Percentiles rank a stretch among this genome's conserved stretches.
Conservation (phyloP, 2,329 filamentous ascomycete species). For the Colletotrichum orchidophilum region DNA sequence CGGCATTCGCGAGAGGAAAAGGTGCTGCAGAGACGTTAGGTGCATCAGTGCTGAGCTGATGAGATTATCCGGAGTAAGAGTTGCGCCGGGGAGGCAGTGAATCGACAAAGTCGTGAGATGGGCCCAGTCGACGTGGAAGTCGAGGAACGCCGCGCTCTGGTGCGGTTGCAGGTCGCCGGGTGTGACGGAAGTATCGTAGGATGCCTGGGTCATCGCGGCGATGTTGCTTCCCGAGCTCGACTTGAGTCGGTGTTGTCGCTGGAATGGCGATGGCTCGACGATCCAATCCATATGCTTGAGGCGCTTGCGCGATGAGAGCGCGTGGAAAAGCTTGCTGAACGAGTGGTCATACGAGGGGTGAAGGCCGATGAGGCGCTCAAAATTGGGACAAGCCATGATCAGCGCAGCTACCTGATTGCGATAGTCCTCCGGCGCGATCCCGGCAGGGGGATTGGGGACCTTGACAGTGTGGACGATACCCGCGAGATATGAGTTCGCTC, state of each 20-base stretch:
- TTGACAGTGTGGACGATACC: conserved; percentile 66
- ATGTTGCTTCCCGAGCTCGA: conserved; percentile 26
- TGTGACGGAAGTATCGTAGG: conserved; percentile 33
- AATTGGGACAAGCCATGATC: conserved; percentile 72
- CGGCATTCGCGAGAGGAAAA: conserved; percentile 68
- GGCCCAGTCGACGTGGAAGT: conserved; percentile 64
- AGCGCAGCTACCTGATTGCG: conserved; percentile 67
- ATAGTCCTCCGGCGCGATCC: conserved; percentile 58
- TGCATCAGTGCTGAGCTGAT: conserved; percentile 59
- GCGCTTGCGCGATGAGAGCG: conserved; percentile 64
- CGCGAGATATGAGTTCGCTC: conserved; percentile 62
- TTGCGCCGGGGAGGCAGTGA: conserved; percentile 66
- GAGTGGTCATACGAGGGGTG: conserved; percentile 64
- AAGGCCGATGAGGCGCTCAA: conserved; percentile 67
- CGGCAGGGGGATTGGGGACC: conserved; percentile 57
- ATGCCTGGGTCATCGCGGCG: conserved; percentile 4
- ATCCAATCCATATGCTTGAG: conserved; percentile 70
- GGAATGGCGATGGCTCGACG: conserved; percentile 51
- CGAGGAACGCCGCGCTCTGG: conserved; percentile 56
- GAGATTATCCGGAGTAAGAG: conserved; percentile 61
- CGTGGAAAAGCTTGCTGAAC: conserved; percentile 66
- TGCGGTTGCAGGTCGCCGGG: conserved; percentile 52
- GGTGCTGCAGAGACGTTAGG: conserved; percentile 64
- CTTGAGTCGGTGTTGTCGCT: conserved; percentile 45
- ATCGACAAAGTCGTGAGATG: conserved; percentile 66